A percentile compares a stretch with the other conserved stretches of the same genome.
Conservation (phyloP, 2,329 filamentous ascomycete genomes). For the Periglandula ipomoeae region DNA sequence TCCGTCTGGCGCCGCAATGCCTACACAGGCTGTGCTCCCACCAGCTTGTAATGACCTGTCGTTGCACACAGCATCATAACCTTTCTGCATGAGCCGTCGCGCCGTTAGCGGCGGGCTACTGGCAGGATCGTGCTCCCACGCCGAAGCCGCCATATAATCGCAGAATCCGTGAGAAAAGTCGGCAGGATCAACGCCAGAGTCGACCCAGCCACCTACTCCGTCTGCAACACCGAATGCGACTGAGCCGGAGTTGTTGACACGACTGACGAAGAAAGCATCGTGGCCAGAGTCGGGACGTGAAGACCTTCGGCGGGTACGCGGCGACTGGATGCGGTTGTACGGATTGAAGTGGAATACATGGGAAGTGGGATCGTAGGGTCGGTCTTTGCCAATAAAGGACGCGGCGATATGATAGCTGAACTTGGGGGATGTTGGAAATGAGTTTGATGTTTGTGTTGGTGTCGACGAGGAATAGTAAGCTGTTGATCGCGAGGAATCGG, state of each 20-base stretch:
- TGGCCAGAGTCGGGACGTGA: conserved; percentile 71
- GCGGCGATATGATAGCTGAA: conserved; percentile 65
- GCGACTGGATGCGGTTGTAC: conserved; percentile 47
- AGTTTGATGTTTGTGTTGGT: conserved; percentile 10
- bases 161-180: conserved; percentile 93
- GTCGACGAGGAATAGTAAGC: conserved; percentile 8
- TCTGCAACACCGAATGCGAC: conserved; percentile 87
- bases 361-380: conserved; percentile 55
- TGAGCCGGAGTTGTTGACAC: conserved; percentile 60
- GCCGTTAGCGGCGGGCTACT: conserved; percentile 42
- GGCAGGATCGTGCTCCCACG: conserved; percentile 45
- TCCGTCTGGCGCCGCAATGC: conserved; percentile 63
- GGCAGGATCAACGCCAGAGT: conserved; percentile 85
- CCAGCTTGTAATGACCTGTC: conserved; percentile 70
- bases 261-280: conserved; percentile 89
- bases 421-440: conserved; percentile 17
- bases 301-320: conserved; percentile 24
- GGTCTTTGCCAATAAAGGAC: conserved; percentile 66
- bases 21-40: conserved; percentile 89
- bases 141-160: conserved; percentile 78
- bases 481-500: neutral
- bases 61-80: conserved; percentile 71
- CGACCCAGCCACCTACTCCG: conserved; percentile 90
- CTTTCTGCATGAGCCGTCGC: conserved; percentile 65
- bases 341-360: conserved; percentile 68